Base-by-base conservation (phyloP, 331 rosid genomes). In the Dryas integrifolia region DNA sequence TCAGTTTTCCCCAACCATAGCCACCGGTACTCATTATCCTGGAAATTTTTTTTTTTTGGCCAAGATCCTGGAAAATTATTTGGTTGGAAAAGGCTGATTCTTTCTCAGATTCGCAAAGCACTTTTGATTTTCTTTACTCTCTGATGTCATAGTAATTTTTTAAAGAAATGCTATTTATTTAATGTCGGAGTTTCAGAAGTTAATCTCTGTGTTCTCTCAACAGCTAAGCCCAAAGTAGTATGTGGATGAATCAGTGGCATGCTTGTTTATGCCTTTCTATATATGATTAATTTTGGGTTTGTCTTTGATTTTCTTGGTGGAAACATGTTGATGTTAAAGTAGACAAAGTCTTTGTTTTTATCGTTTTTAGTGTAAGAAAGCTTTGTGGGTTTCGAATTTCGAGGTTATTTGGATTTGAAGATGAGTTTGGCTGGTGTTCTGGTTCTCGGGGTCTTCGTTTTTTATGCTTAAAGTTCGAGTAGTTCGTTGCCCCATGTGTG, bases 391-490 rank as follows among this genome's bases (percentile, higher is more conserved):
- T 21, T 21, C 24, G 24, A 21, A 21, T n/a, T 55, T 41, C 55
- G 66, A 74, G 70, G 73, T 78, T 47, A 2, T 50, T 63, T 77
- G 59, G 62, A 64, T 12, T 60, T 14, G 58, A 67, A 51, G 73
- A 41, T 53, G 44, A 58, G 70, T 66, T 58, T 10, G 57, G 48
- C 44, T 58, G 74, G 45, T 67, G 48, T 64, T 49, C 61, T 57
- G 52, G 72, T 69, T 80, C 40, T 60, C 46, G 64, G 55, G 77
- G 57, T 48, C 72, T 69, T 76, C 15, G 46, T 52, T 69, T 67
- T n/a, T 68, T 51, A 41, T 64, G 66, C 62, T 74, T 59, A 18
- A 30, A 30, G 0, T 30, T 30, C 35, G 35, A 30, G 35, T 30
- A 30, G 35, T 30, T 30, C 35, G 35, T 30, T 30, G 35, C 35